Evolutionary conservation across 1,284 basidiomycete genomes (phyloP).

Genomic region (Porodaedalea pini): DNA sequence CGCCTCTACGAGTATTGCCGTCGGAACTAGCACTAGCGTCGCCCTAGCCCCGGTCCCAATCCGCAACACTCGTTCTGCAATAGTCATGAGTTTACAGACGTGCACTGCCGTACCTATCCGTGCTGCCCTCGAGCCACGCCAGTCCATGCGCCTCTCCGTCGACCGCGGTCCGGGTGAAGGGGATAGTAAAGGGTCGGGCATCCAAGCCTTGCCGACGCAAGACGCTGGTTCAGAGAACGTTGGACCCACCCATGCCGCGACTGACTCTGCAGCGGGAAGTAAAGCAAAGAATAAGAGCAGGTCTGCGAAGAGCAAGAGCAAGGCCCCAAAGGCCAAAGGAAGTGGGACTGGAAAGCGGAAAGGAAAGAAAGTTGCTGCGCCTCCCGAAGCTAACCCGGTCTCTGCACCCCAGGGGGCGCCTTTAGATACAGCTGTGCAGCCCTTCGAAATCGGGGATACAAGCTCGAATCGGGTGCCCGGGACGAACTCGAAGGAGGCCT

Average conservation of each 20-base stretch:
- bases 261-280: too few relatives aligned
- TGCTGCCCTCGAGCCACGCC: background rate
- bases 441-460: background rate
- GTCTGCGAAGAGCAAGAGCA: constrained; percentile 6
- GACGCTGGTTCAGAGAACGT: background rate
- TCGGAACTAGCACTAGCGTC: background rate
- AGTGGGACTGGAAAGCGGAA: background rate
- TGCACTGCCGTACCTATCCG: background rate
- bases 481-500: background rate
- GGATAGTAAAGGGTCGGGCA: background rate
- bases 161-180: background rate
- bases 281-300: background rate
- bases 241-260: background rate
- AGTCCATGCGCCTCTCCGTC: background rate
- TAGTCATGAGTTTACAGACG: background rate
- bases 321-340: background rate
- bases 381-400: too few relatives aligned
- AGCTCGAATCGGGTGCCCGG: background rate
- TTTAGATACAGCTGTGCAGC: background rate
- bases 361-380: background rate
- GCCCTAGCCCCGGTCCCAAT: too few relatives aligned
- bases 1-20: background rate
- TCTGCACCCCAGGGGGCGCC: too few relatives aligned
- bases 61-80: background rate
- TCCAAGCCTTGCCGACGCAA: background rate